A percentile compares a stretch with the other conserved stretches of the same genome.
phyloP scores from a whole-genome alignment of 83 land plant genomes.

The Isoetes engelmannii region DNA sequence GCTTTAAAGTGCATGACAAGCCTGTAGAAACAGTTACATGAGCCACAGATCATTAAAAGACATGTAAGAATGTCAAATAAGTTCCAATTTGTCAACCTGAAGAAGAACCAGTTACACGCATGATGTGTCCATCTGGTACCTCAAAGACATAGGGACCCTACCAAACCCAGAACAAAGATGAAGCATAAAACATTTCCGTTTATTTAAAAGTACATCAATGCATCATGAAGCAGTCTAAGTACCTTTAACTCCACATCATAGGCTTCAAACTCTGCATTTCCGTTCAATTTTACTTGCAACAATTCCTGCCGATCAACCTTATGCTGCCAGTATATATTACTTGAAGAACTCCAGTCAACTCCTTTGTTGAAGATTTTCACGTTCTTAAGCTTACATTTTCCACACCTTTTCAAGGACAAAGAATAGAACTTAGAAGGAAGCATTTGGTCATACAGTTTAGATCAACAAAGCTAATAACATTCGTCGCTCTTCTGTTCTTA shows the following conservation, averaged over 20 bases:
- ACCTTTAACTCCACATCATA: slow-evolving; percentile 63
- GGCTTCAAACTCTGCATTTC: slow-evolving; percentile 89
- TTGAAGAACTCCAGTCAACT: slow-evolving; percentile 55
- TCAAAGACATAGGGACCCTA: slow-evolving; percentile 85
- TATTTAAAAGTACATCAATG: neutral
- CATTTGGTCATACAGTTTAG: too few relatives aligned
- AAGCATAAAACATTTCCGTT: neutral
- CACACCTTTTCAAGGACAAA: slow-evolving; percentile 44
- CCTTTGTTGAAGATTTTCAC: slow-evolving; percentile 66
- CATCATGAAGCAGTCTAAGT: neutral
- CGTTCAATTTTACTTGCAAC: slow-evolving; percentile 53
- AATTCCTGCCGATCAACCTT: slow-evolving; percentile 62
- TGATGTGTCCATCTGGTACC: slow-evolving; percentile 72
- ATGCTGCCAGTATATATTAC: slow-evolving; percentile 83
- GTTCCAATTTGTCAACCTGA: slow-evolving; percentile 17
- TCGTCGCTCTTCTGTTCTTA: too few relatives aligned
- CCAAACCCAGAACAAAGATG: neutral
- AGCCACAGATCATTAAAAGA: neutral
- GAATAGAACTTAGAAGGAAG: too few relatives aligned
- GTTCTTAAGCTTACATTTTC: slow-evolving; percentile 61
- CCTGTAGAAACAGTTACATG: neutral
- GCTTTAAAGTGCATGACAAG: neutral
- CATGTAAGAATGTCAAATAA: neutral
- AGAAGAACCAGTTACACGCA: slow-evolving; percentile 42
- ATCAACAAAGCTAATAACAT: too few relatives aligned